Conservation (phyloP, 73 alveolate genomes). For the Symbiodinium natans region DNA sequence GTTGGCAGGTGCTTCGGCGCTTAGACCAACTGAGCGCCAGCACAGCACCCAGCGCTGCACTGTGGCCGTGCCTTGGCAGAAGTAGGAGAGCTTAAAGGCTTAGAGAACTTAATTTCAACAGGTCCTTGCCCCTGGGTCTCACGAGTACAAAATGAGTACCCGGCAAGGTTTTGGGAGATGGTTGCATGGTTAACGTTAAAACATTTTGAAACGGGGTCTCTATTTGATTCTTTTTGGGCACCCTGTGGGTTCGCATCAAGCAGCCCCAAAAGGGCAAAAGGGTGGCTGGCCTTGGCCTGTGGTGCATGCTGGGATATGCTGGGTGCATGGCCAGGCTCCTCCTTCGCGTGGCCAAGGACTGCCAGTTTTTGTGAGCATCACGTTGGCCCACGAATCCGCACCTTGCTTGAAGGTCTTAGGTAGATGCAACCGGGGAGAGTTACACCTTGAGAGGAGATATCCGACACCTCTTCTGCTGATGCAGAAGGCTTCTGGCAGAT, state of each 20-base stretch:
- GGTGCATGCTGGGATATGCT: no score
- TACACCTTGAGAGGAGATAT: not conserved
- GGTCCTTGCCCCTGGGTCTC: no score
- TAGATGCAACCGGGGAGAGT: not conserved
- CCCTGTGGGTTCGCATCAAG: no score
- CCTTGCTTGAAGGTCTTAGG: not conserved
- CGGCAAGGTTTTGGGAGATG: no score
- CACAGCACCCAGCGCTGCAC: not conserved
- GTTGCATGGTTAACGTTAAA: no score
- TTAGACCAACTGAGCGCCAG: slow-evolving; percentile 18
- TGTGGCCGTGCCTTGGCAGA: slow-evolving; percentile 6
- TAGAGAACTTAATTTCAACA: not conserved
- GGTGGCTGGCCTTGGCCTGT: no score
- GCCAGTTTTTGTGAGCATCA: not conserved
- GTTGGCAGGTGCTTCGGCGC: slow-evolving; percentile 28
- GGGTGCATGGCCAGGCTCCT: no score
- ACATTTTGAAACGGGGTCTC: no score
- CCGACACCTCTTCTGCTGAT: not conserved
- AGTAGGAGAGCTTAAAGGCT: not conserved
- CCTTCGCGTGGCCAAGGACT: not conserved
- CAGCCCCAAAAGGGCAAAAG: no score
- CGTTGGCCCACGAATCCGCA: not conserved
- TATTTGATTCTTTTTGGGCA: no score
- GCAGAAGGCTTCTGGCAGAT: not conserved
- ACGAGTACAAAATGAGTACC: no score